Conservation (phyloP, 2,329 filamentous ascomycete species). For the Colletotrichum orbiculare region DNA sequence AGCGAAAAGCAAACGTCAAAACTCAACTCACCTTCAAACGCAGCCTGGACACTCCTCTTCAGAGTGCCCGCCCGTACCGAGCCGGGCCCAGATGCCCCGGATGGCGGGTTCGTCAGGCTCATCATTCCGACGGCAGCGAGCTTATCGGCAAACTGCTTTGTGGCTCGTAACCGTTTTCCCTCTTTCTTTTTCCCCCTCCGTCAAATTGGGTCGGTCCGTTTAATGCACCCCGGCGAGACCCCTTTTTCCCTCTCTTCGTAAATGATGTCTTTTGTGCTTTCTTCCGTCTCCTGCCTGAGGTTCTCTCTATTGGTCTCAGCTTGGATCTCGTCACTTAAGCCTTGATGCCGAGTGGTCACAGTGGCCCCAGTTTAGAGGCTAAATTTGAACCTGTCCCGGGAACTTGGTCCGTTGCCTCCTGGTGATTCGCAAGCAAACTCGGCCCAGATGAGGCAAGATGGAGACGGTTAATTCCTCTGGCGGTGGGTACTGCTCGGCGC, state of each 20-base stretch:
- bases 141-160: no score
- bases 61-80: slow-evolving; percentile 57
- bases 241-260: no score
- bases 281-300: slow-evolving; percentile 8
- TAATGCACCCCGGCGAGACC: no score
- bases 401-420: slow-evolving; percentile 19
- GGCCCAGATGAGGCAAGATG: slow-evolving; percentile 16
- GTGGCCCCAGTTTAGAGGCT: slow-evolving; percentile 7
- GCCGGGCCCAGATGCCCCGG: slow-evolving; percentile 60
- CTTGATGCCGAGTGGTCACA: slow-evolving; percentile 11
- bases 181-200: no score
- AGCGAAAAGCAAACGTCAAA: slow-evolving; percentile 30
- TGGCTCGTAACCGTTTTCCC: no score
- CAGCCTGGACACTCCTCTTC: slow-evolving; percentile 69
- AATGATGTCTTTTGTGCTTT: not conserved
- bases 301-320: not conserved
- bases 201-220: no score
- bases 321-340: not conserved
- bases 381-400: slow-evolving; percentile 21
- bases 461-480: slow-evolving; percentile 7
- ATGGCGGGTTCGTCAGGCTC: slow-evolving; percentile 66
- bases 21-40: slow-evolving; percentile 68
- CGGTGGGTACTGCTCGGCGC: slow-evolving; percentile 23
- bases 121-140: slow-evolving; percentile 45
- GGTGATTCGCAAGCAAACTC: slow-evolving; percentile 9